A percentile compares a stretch with the other conserved stretches of the same genome.
These are phyloP conservation scores for Candida sonorensis DNA, from an alignment of 805 yeast species.

Conservation along the genomic window DNA sequence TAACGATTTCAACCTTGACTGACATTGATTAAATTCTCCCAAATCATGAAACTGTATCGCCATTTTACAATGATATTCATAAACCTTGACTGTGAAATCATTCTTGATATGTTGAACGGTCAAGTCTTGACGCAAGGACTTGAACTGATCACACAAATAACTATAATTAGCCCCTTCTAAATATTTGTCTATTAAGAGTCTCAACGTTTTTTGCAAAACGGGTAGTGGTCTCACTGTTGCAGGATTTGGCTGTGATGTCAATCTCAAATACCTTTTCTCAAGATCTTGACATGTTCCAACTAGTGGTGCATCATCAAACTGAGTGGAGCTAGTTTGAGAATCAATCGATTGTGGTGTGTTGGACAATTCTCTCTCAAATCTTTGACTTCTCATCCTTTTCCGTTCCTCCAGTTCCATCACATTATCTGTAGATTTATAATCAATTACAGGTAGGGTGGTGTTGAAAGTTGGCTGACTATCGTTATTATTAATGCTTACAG, in stretches of 20 bases:
- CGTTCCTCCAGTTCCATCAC: constrained; percentile 21
- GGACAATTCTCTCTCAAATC: constrained; percentile 37
- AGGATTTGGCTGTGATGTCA: constrained; percentile 92
- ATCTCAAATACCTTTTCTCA: constrained; percentile 74
- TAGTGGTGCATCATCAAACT: constrained; percentile 20
- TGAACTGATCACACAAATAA: constrained; percentile 83
- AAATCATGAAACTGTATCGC: constrained; percentile 78
- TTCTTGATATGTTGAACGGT: constrained; percentile 84
- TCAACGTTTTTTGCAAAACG: constrained; percentile 53
- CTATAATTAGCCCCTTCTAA: constrained; percentile 49
- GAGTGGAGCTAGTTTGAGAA: no score
- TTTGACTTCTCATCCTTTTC: constrained; percentile 37
- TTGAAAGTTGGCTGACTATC: no score
- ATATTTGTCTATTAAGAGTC: constrained; percentile 47
- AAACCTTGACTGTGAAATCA: constrained; percentile 69
- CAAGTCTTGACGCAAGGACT: constrained; percentile 87
- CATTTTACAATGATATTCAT: constrained; percentile 81
- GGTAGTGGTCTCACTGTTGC: constrained; percentile 67
- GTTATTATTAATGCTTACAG: no score
- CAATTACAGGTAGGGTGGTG: no score
- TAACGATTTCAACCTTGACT: constrained; percentile 63
- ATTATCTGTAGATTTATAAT: no score
- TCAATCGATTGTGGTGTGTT: no score
- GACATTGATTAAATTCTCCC: constrained; percentile 95
- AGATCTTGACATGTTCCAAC: constrained; percentile 59